Base-by-base conservation (phyloP, 805 yeast genomes). In the Monosporozyma yasuniensis region DNA sequence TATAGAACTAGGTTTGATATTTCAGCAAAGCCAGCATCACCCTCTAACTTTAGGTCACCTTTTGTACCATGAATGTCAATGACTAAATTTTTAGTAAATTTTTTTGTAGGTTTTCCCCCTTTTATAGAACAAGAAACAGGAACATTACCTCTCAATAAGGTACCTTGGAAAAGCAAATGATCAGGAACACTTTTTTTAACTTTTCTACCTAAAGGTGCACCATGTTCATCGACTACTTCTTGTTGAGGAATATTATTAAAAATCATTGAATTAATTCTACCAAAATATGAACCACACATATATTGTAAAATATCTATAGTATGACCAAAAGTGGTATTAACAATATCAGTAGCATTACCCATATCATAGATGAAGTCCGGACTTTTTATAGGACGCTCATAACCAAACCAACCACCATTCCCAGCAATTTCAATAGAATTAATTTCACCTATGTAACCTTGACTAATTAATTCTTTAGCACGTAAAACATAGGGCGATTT, bases 1-100 rank as follows among this genome's bases (percentile, higher is more conserved):
- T 62, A 64, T 34, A 64, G 50, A 1, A 62, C 66, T 10, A 64
- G 49, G 47, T 62, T 64, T 6, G 67, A 61, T 11, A 64, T 60
- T 46, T 62, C 66, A 1, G 65, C 64, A 48, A 64, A 64, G n/a
- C 67, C 67, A 7, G 66, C 67, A 47, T 64, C 66, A 42, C 67
- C 67, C 50, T 64, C 67, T 18, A 64, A 51, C 48, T 62, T 64
- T 18, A 62, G 48, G 54, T 64, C 66, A 46, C 67, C 67, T 47
- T 59, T 62, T 14, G 67, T 61, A 18, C 67, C 67, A 50, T 64
- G 67, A 32, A 64, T 58, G 48, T 64, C 66, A 25, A 63, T 61
- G n/a, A 64, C 61, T 44, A 64, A 47, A 49, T 62, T 64, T 51
- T 64, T 64, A 25, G 66, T 62, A 45, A 64, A 64, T 49, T 61